Percentiles rank a stretch among this genome's conserved stretches.
Evolutionary conservation across 495 filamentous ascomycete species (phyloP).

Genomic region (Lasiosphaeria miniovina): DNA sequence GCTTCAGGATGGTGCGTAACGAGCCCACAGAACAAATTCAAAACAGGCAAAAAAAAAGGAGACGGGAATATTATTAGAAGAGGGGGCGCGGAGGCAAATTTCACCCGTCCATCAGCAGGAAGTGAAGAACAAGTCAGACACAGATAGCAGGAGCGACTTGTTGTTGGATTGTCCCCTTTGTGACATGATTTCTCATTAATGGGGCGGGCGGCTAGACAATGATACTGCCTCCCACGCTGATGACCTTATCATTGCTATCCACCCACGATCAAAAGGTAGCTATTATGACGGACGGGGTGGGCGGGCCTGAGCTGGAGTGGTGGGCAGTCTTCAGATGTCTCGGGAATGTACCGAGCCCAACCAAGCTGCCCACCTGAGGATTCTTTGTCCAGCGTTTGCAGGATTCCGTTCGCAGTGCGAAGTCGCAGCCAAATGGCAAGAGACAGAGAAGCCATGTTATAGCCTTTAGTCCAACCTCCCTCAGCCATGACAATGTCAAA

Average conservation of each 20-base stretch:
- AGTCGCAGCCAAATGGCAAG: background rate
- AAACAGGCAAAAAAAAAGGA: constrained; percentile 14
- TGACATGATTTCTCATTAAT: constrained; percentile 29
- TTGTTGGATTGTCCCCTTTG: constrained; percentile 43
- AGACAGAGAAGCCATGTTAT: constrained; percentile 21
- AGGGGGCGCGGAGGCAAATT: no score
- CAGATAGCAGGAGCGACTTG: no score
- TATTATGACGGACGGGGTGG: constrained; percentile 3
- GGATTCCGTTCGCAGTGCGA: constrained; percentile 33
- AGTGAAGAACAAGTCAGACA: no score
- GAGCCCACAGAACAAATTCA: background rate
- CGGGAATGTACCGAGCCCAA: constrained; percentile 41
- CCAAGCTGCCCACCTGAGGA: constrained; percentile 13
- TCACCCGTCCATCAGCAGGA: no score
- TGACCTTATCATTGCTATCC: constrained; percentile 1
- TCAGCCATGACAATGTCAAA: constrained; percentile 28
- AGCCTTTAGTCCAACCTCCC: constrained; percentile 15
- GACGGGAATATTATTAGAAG: no score
- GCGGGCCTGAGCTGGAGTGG: constrained; percentile 3
- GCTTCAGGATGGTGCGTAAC: no score
- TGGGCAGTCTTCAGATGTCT: constrained; percentile 30
- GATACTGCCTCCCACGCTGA: background rate
- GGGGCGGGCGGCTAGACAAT: constrained; percentile 8
- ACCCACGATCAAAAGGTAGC: background rate
- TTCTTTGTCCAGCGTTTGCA: constrained; percentile 40